phyloP scores from a whole-genome alignment of 495 filamentous ascomycete genomes.

The Xylaria bambusicola region DNA sequence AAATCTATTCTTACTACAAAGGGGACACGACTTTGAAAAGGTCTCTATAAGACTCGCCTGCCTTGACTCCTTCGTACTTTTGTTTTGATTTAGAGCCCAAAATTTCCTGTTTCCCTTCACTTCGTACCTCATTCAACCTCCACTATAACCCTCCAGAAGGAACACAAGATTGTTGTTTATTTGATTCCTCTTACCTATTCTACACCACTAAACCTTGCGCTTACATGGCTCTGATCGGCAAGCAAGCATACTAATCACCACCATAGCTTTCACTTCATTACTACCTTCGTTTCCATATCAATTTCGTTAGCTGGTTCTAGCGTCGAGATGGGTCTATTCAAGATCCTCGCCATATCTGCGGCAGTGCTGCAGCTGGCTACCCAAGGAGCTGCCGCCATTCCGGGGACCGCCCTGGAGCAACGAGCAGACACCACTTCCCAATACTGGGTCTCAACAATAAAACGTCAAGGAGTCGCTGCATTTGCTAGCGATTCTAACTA shows the following conservation, averaged over 20 bases:
- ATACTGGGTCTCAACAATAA: conserved; percentile 77
- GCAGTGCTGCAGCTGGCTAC: conserved; percentile 41
- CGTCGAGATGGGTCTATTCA: conserved; percentile 45
- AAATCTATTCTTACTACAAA: not conserved
- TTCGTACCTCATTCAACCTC: not conserved
- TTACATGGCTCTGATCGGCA: conserved; percentile 2
- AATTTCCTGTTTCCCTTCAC: not conserved
- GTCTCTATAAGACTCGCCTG: not conserved
- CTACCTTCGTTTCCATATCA: conserved; percentile 18
- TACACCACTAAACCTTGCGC: not conserved
- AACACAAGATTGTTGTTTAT: too few relatives aligned
- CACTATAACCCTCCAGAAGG: not conserved
- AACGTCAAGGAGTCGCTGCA: conserved; percentile 67
- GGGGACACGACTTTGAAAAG: not conserved
- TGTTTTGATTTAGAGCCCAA: not conserved
- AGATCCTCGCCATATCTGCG: conserved; percentile 36
- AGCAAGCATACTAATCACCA: conserved; percentile 2
- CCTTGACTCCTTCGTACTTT: not conserved
- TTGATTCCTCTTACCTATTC: not conserved
- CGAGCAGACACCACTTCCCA: conserved; percentile 30
- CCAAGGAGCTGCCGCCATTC: conserved; percentile 33
- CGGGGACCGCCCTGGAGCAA: conserved; percentile 26
- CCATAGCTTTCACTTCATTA: not conserved
- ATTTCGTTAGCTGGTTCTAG: conserved; percentile 42
- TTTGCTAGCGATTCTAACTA: conserved; percentile 62